Evolutionary conservation across 768 basidiomycete genomes (phyloP).

Genomic region (Lanmaoa pseudosensibilis): DNA sequence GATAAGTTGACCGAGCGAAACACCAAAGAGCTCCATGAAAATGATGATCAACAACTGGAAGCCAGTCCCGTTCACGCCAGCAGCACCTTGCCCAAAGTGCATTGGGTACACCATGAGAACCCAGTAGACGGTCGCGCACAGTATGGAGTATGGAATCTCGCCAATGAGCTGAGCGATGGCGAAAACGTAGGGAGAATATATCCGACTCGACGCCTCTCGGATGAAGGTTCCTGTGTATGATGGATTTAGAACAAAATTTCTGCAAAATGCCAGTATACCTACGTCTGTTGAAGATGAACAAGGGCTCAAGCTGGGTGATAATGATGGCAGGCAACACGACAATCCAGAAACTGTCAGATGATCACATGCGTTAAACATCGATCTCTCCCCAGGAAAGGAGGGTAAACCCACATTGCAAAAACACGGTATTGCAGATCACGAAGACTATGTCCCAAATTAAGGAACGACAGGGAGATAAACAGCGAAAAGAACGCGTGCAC

Average conservation of each 20-base stretch:
- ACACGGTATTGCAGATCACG: conserved; percentile 77
- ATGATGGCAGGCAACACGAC: conserved; percentile 70
- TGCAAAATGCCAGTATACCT: conserved; percentile 30
- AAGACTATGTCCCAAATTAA: conserved; percentile 63
- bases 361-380: not conserved
- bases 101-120: conserved; percentile 71
- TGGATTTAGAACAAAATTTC: not conserved
- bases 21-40: conserved; percentile 71
- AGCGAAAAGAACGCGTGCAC: conserved; percentile 70
- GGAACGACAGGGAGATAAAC: conserved; percentile 75
- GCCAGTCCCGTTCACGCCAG: conserved; percentile 62
- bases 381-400: not conserved
- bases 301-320: conserved; percentile 69
- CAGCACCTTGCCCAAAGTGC: conserved; percentile 61
- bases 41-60: conserved; percentile 71
- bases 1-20: conserved; percentile 72
- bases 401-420: conserved; percentile 63
- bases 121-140: conserved; percentile 78
- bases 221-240: conserved; percentile 38
- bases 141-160: conserved; percentile 73
- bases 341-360: conserved; percentile 55
- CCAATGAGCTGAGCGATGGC: conserved; percentile 79
- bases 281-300: conserved; percentile 74
- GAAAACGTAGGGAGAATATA: conserved; percentile 85
- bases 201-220: conserved; percentile 74